These are phyloP conservation scores for Xerocomus amazonicus DNA, from an alignment of 1,284 basidiomycete genomes.

Conservation along the genomic window DNA sequence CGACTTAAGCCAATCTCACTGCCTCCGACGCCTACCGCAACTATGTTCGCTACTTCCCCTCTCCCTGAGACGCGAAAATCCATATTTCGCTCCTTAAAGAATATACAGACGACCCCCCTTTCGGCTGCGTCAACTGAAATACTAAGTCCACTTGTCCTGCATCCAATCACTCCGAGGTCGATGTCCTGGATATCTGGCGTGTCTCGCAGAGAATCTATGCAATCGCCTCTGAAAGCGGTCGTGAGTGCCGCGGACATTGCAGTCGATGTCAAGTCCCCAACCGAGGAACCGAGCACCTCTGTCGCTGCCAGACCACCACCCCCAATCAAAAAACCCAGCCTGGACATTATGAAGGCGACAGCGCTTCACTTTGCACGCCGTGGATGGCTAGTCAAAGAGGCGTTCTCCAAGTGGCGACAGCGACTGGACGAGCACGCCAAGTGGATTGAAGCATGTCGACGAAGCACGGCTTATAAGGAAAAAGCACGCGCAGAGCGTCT, in stretches of 20 bases:
- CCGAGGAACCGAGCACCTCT: constrained; percentile 8
- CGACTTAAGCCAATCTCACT: constrained; percentile 31
- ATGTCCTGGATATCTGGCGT: constrained; percentile 17
- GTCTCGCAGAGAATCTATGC: constrained; percentile 24
- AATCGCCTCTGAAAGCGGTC: constrained; percentile 26
- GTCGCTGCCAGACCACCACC: not conserved
- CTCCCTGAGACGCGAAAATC: constrained; percentile 18
- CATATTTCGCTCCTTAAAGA: constrained; percentile 28
- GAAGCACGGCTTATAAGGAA: constrained; percentile 56
- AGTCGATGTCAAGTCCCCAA: constrained; percentile 1
- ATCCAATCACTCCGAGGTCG: constrained; percentile 33
- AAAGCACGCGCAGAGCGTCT: constrained; percentile 43
- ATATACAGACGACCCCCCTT: constrained; percentile 33
- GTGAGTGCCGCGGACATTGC: constrained; percentile 13
- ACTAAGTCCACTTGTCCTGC: constrained; percentile 46
- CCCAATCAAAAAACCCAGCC: constrained; percentile 13
- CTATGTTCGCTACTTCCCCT: constrained; percentile 14
- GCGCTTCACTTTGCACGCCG: constrained; percentile 41
- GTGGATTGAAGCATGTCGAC: constrained; percentile 57
- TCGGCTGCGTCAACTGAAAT: constrained; percentile 36
- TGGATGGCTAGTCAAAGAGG: constrained; percentile 28
- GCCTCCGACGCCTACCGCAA: constrained; percentile 30
- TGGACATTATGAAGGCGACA: constrained; percentile 26
- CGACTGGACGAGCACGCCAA: constrained; percentile 42
- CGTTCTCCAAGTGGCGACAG: constrained; percentile 37